Evolutionary conservation across 1,139 yeast genomes (phyloP), one percentile per base, ranked within the genome.

Genomic region (Citeromyces hawaiiensis): DNA sequence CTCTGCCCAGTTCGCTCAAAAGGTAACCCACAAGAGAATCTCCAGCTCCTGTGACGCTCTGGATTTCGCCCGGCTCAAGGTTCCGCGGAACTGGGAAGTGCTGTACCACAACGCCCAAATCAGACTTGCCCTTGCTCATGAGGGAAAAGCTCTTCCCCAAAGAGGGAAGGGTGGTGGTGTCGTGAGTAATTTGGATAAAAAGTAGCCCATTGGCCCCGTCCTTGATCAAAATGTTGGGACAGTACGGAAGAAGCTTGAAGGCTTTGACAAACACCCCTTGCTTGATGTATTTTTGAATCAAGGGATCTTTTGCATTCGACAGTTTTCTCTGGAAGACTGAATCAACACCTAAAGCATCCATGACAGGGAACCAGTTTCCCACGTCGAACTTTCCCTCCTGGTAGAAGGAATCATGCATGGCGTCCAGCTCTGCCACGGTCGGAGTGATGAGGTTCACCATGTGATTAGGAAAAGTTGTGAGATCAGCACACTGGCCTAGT

Each of bases 11-110:
- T 30, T 48, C 16, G 16, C 55, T 47, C 35, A 67, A 44, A 37
- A 76, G 45, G 40, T 60, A 68, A 1, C 87, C 87, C 21, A 70
- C 64, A 36, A 83, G 64, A 0, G 88, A 70, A 54, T 83, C 93
- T 3, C 86, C 86, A 0, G 87, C 82, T 1, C 93, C 86, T 2
- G 83, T 73, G 18, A 81, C 83, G 45, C 71, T 75, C 4, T 55
- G 54, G 38, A 68, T 56, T 7, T 47, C 43, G 4, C 61, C 47
- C 4, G 54, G 44, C 7, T 53, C 47, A 40, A 66, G 60, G 36
- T 57, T 61, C 10, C 43, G 30, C 0, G 80, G 79, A 4, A 68
- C 57, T 0, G 75, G 70, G 55, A 69, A 80, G 54, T 83, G 79
- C 48, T 82, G 83, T 10, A 85, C 60, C 13, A 73, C 60, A 2